Conservation (phyloP, 371 early-diverging fungal species). For the Mycotypha africana region DNA sequence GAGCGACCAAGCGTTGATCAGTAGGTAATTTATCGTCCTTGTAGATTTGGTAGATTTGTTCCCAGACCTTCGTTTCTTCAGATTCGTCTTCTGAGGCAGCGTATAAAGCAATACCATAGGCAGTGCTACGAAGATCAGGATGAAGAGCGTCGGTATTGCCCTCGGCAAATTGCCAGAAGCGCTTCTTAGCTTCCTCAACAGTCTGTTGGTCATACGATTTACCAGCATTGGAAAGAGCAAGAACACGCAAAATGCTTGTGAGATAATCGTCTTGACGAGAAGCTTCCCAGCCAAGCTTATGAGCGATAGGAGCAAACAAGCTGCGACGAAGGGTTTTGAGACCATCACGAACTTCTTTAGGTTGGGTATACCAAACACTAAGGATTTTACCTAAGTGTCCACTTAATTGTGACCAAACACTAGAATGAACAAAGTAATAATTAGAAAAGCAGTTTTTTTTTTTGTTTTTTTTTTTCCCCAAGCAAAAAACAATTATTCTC, state of each 20-base stretch:
- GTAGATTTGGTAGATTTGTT: conserved; percentile 69
- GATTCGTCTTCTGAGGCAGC: conserved; percentile 55
- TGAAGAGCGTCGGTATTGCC: conserved; percentile 56
- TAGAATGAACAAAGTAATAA: no score
- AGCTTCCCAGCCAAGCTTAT: conserved; percentile 58
- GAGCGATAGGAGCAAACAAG: conserved; percentile 54
- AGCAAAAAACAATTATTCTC: no score
- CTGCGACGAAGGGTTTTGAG: conserved; percentile 49
- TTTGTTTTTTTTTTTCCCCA: no score
- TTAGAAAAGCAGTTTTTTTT: no score
- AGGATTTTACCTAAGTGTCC: conserved; percentile 44
- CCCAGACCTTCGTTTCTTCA: conserved; percentile 59
- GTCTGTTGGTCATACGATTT: conserved; percentile 30
- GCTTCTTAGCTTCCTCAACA: conserved; percentile 36
- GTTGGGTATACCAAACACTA: conserved; percentile 48
- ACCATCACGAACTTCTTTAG: conserved; percentile 34
- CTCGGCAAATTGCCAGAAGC: conserved; percentile 39
- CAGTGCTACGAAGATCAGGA: conserved; percentile 80
- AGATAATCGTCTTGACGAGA: conserved; percentile 42
- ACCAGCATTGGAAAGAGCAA: conserved; percentile 39
- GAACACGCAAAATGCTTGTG: conserved; percentile 39
- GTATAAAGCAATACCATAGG: conserved; percentile 69
- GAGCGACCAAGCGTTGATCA: conserved; percentile 78
- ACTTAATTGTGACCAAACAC: conserved; percentile 49
- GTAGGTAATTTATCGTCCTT: conserved; percentile 53